Conservation (phyloP, 2,329 filamentous ascomycete genomes). For the Fusarium napiforme region DNA sequence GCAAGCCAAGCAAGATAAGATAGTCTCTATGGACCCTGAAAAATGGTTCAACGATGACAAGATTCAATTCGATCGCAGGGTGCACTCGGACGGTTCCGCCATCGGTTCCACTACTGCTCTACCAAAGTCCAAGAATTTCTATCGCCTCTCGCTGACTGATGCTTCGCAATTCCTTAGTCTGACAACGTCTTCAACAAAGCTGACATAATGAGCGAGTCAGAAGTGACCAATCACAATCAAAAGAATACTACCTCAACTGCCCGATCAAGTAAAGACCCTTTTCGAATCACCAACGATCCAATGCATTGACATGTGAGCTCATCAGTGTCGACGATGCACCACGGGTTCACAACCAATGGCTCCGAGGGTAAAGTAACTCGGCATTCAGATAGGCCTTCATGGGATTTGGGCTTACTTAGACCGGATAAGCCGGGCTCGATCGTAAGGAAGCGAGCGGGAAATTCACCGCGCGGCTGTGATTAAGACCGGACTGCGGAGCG, state of each 20-base stretch:
- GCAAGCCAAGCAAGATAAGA: constrained; percentile 19
- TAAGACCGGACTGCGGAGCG: constrained; percentile 33
- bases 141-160: constrained; percentile 40
- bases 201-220: constrained; percentile 38
- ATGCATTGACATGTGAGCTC: constrained; percentile 35
- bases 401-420: constrained; percentile 12
- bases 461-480: constrained; percentile 45
- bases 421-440: constrained; percentile 38
- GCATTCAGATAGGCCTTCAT: not conserved
- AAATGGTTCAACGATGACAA: not conserved
- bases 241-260: constrained; percentile 10
- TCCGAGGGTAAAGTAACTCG: constrained; percentile 16
- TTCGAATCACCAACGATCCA: constrained; percentile 1
- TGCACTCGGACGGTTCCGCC: constrained; percentile 14
- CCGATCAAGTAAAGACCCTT: constrained; percentile 26
- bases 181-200: constrained; percentile 20
- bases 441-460: constrained; percentile 24
- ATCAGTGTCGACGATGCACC: constrained; percentile 32
- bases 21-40: constrained; percentile 10
- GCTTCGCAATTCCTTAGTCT: constrained; percentile 39
- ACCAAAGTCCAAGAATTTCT: constrained; percentile 10
- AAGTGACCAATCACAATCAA: constrained; percentile 5
- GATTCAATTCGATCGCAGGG: constrained; percentile 8
- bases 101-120: constrained; percentile 32
- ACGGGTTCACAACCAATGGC: not conserved